A percentile compares a stretch with the other conserved stretches of the same genome.
phyloP scores from a whole-genome alignment of 2,329 filamentous ascomycete species.

The Pyrenophora teres region DNA sequence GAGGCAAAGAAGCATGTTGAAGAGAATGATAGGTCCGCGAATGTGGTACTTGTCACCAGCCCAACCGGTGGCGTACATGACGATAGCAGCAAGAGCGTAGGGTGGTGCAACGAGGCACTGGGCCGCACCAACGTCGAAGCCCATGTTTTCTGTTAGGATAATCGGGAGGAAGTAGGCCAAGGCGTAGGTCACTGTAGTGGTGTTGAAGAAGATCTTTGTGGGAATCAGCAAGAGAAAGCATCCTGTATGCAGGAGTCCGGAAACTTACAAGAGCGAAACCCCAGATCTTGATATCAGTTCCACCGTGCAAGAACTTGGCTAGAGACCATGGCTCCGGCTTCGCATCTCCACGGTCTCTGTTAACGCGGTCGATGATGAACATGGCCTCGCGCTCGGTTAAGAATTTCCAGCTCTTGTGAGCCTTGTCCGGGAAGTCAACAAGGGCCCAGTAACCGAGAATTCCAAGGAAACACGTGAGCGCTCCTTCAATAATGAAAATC shows the following conservation, averaged over 20 bases:
- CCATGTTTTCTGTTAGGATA: slow-evolving; percentile 67
- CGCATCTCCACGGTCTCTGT: slow-evolving; percentile 59
- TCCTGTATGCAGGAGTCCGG: neutral
- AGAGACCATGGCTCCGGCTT: slow-evolving; percentile 55
- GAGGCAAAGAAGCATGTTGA: slow-evolving; percentile 62
- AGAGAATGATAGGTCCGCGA: slow-evolving; percentile 54
- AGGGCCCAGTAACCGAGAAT: slow-evolving; percentile 50
- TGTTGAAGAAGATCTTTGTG: slow-evolving; percentile 58
- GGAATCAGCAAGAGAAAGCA: slow-evolving; percentile 16
- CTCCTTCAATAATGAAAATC: slow-evolving; percentile 54
- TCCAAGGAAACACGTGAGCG: slow-evolving; percentile 49
- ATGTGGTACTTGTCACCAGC: slow-evolving; percentile 68
- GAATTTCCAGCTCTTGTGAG: slow-evolving; percentile 51
- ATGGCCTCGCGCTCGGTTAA: slow-evolving; percentile 53
- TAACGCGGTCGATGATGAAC: slow-evolving; percentile 57
- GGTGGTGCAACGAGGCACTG: slow-evolving; percentile 70
- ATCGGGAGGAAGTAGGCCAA: slow-evolving; percentile 80
- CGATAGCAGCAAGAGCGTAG: slow-evolving; percentile 43
- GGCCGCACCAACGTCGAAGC: slow-evolving; percentile 65
- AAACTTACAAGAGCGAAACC: slow-evolving; percentile 52
- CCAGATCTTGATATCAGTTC: slow-evolving; percentile 60
- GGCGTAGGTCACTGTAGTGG: slow-evolving; percentile 74
- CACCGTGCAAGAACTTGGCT: slow-evolving; percentile 54
- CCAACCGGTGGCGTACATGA: slow-evolving; percentile 62
- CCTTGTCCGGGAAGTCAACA: slow-evolving; percentile 54